Percentiles rank a stretch among this genome's conserved stretches.
Conservation (phyloP, 1,284 basidiomycete genomes). For the Schizophyllum amplum region DNA sequence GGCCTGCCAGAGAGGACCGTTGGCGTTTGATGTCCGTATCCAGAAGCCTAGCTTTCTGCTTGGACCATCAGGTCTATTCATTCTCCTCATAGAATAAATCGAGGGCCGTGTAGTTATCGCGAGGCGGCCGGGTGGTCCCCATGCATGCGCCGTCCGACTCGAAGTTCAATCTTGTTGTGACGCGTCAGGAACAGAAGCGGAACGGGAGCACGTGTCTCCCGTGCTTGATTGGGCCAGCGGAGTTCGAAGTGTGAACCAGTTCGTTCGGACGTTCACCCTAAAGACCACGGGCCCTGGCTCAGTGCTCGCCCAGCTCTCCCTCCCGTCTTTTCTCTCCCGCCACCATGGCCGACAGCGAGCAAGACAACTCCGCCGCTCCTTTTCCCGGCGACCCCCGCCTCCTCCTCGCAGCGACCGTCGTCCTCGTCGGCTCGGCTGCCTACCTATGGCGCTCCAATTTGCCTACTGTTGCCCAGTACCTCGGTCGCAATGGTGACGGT, state of each 20-base stretch:
- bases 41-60: not conserved
- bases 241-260: not conserved
- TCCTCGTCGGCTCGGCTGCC: conserved; percentile 30
- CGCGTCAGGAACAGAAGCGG: not conserved
- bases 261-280: not conserved
- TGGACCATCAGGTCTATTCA: not conserved
- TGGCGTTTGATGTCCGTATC: not conserved
- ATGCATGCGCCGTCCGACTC: not conserved
- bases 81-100: not conserved
- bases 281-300: not conserved
- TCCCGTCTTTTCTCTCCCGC: not conserved
- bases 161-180: too few species aligned
- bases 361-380: conserved; percentile 16
- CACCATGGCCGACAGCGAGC: conserved; percentile 33
- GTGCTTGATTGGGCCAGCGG: not conserved
- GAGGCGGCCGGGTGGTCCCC: not conserved
- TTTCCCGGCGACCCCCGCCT: conserved; percentile 19
- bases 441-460: conserved; percentile 29
- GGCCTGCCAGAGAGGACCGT: not conserved
- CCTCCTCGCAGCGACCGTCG: conserved; percentile 31
- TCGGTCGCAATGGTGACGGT: conserved; percentile 2
- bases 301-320: not conserved
- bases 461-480: conserved; percentile 1
- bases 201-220: not conserved
- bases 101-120: not conserved